Conservation (phyloP, 805 yeast genomes). For the Ogataea pilisensis region DNA sequence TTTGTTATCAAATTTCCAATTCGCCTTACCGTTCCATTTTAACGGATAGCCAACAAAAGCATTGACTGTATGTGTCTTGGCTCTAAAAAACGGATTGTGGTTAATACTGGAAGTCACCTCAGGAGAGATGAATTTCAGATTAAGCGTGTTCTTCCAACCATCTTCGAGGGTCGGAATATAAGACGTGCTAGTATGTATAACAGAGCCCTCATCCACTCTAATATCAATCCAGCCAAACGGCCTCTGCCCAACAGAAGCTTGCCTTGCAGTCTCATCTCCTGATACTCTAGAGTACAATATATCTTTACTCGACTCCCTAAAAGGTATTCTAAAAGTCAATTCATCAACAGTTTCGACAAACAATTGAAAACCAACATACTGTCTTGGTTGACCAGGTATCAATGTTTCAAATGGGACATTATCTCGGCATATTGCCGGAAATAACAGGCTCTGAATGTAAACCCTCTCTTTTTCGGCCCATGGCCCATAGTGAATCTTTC, state of each 20-base stretch:
- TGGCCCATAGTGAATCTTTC: constrained; percentile 83
- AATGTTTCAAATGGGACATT: constrained; percentile 35
- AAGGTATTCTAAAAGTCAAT: constrained; percentile 68
- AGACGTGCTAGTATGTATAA: constrained; percentile 42
- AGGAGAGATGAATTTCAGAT: constrained; percentile 44
- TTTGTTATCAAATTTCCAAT: constrained; percentile 58
- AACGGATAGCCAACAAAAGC: constrained; percentile 68
- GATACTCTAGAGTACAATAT: constrained; percentile 23
- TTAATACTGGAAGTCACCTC: constrained; percentile 82
- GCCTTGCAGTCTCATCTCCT: neutral
- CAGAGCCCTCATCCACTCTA: constrained; percentile 52
- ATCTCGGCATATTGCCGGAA: constrained; percentile 66
- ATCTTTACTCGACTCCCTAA: constrained; percentile 81
- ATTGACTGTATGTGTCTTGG: constrained; percentile 50
- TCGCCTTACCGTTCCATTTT: constrained; percentile 75
- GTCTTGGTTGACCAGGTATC: constrained; percentile 48
- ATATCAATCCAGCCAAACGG: constrained; percentile 94
- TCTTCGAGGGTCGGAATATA: constrained; percentile 44
- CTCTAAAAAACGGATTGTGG: constrained; percentile 71
- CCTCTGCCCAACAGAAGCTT: constrained; percentile 31
- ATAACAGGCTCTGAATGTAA: constrained; percentile 57
- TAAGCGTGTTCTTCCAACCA: constrained; percentile 53
- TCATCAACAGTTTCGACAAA: constrained; percentile 61
- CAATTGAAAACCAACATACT: constrained; percentile 52
- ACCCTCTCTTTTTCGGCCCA: constrained; percentile 90